These are phyloP conservation scores for Candolleomyces eurysporus DNA, from an alignment of 768 basidiomycete species.

Conservation along the genomic window DNA sequence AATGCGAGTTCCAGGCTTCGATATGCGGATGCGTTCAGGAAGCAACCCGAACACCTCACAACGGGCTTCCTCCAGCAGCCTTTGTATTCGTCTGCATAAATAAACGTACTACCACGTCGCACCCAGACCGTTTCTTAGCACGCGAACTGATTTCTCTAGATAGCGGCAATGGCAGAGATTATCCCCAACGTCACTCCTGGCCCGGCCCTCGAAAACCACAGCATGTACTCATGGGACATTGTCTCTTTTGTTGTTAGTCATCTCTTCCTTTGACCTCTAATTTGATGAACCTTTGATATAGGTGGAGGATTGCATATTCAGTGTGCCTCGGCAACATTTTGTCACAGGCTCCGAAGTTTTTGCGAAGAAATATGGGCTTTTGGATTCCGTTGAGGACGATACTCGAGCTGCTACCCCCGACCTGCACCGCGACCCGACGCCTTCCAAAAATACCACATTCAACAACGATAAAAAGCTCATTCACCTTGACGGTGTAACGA, in stretches of 20 bases:
- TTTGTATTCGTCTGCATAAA: too few species aligned
- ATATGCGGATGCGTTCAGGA: neutral
- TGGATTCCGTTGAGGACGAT: neutral
- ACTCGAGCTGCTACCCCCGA: neutral
- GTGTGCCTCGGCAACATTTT: neutral
- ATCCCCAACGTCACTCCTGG: neutral
- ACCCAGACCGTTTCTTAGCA: too few species aligned
- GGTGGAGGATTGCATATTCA: neutral
- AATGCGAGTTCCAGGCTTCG: neutral
- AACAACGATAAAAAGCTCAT: neutral
- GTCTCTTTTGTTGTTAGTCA: neutral
- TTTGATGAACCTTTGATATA: neutral
- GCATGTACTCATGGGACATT: neutral
- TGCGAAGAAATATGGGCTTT: neutral
- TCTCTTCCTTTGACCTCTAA: neutral
- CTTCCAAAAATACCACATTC: neutral
- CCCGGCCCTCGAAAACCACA: neutral
- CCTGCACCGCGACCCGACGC: neutral
- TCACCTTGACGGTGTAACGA: neutral
- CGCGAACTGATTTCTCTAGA: too few species aligned
- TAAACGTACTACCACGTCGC: too few species aligned
- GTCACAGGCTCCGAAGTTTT: neutral
- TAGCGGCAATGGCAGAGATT: too few species aligned
- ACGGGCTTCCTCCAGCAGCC: too few species aligned
- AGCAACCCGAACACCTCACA: too few species aligned